Conservation (phyloP, 345 rosid genomes). For the Gossypium longicalyx region DNA sequence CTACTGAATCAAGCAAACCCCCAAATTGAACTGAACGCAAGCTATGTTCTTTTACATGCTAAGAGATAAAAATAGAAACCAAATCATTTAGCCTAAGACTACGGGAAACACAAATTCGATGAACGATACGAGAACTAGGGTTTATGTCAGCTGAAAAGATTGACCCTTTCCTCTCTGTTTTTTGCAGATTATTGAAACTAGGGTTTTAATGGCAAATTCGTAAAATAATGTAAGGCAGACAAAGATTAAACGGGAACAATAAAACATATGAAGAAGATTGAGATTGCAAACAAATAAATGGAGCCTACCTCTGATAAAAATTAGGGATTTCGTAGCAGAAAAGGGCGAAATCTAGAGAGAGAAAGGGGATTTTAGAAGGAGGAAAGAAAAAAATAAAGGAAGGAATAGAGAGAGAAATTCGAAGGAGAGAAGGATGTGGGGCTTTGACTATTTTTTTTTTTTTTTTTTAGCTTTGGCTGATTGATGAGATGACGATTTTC, state of each 20-base stretch:
- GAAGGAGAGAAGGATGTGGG: constrained; percentile 29
- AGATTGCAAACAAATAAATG: constrained; percentile 7
- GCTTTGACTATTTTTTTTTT: constrained; percentile 38
- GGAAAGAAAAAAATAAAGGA: no score
- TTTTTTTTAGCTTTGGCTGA: constrained; percentile 21
- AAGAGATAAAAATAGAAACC: neutral
- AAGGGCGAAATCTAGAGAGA: constrained; percentile 15
- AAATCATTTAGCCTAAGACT: constrained; percentile 20
- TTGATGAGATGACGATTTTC: constrained; percentile 22
- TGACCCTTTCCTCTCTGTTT: neutral
- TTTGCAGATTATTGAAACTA: constrained; percentile 23
- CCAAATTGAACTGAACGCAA: constrained; percentile 13
- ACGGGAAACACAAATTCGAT: constrained; percentile 4
- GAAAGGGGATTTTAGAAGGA: constrained; percentile 4
- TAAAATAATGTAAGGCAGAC: constrained; percentile 16
- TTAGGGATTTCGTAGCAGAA: constrained; percentile 24
- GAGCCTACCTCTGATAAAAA: constrained; percentile 27
- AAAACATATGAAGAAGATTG: neutral
- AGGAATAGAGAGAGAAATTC: constrained; percentile 2
- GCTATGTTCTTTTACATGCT: constrained; percentile 6
- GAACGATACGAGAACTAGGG: constrained; percentile 41
- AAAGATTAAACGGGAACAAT: constrained; percentile 2
- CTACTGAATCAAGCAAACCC: constrained; percentile 20
- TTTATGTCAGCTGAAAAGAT: constrained; percentile 21
- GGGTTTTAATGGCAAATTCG: constrained; percentile 54